Evolutionary conservation across 1,139 yeast species (phyloP), one percentile per base, ranked within the genome.

Genomic region (Saccharomyces uvarum): DNA sequence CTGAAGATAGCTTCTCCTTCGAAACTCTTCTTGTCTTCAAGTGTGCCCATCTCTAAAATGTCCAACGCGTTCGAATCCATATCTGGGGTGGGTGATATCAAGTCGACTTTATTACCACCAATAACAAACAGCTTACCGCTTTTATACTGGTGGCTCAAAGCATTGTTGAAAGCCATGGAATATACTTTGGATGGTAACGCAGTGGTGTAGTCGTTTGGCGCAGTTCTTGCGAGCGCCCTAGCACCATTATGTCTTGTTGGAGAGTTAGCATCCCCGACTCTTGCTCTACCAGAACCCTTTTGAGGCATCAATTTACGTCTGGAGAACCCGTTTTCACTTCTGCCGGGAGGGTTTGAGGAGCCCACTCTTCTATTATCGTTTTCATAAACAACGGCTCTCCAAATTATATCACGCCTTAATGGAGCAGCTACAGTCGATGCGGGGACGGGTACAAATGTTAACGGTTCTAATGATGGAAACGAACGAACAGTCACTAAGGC

Each of bases 251-350:
- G 84, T 73, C 96, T 82, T 54, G 84, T 87, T 49, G 99, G 99
- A 24, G 97, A 88, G 65, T 93, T 93, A 57, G 89, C 90, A 73
- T 90, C 97, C 75, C 99, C 99, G 57, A 83, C 86, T 77, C 99
- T 86, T 55, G 99, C 99, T 59, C 81, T 79, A 72, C 99, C 99
- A 16, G 90, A 75, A 60, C 99, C 98, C 74, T 93, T 93, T 73
- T 93, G 99, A 27, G 90, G 89, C 54, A 83, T 78, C 62, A 93
- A 77, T 70, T 93, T 93, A 67, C 81, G 80, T 70, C 95, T 82
- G 28, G 96, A 87, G 71, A 81, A 91, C 55, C 93, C 91, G 74
- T 86, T 86, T 64, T 89, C 95, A 49, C 88, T 81, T 71, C 96
- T 86, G 56, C 93, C 87, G 48, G 87, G 84, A 41, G 93, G 95